Percentiles rank a stretch among this genome's conserved stretches.
These are phyloP conservation scores for Leptographium procerum DNA, from an alignment of 2,329 filamentous ascomycete genomes.

Conservation along the genomic window DNA sequence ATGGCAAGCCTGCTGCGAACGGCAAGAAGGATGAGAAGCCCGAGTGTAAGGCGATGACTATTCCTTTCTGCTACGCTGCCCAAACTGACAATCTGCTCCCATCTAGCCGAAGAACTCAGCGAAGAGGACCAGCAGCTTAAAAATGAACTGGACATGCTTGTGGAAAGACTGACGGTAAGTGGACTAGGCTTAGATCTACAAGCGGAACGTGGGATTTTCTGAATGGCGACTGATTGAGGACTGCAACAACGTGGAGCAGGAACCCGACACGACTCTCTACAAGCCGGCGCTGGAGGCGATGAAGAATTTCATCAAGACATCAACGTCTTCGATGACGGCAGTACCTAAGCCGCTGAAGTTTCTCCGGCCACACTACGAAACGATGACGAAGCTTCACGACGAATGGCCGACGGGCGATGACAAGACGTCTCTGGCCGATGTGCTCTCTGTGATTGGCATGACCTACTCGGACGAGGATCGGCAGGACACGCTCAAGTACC, in stretches of 20 bases:
- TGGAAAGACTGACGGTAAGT: constrained; percentile 77
- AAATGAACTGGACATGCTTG: constrained; percentile 94
- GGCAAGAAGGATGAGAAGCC: constrained; percentile 64
- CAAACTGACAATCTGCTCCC: background rate
- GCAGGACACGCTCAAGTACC: constrained; percentile 92
- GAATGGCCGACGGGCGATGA: constrained; percentile 75
- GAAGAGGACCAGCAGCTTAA: constrained; percentile 99
- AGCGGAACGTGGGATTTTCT: too few species aligned
- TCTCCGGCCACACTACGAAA: constrained; percentile 89
- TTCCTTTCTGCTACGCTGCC: constrained; percentile 6
- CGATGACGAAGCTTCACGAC: constrained; percentile 77
- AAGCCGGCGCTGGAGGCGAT: constrained; percentile 88
- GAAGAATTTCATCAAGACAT: constrained; percentile 98
- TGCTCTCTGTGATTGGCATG: constrained; percentile 96
- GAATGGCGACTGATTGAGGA: background rate
- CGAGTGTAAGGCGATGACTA: constrained; percentile 27
- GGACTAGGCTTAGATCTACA: background rate
- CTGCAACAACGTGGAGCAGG: constrained; percentile 38
- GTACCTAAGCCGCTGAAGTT: constrained; percentile 98
- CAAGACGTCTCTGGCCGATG: constrained; percentile 86
- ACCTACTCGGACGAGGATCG: constrained; percentile 95
- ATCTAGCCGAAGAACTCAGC: constrained; percentile 71
- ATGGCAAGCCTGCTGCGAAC: constrained; percentile 59
- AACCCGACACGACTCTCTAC: constrained; percentile 78
- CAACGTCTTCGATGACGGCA: constrained; percentile 97